Base-by-base conservation (phyloP, 1,284 basidiomycete genomes). In the Papiliotrema flavescens region DNA sequence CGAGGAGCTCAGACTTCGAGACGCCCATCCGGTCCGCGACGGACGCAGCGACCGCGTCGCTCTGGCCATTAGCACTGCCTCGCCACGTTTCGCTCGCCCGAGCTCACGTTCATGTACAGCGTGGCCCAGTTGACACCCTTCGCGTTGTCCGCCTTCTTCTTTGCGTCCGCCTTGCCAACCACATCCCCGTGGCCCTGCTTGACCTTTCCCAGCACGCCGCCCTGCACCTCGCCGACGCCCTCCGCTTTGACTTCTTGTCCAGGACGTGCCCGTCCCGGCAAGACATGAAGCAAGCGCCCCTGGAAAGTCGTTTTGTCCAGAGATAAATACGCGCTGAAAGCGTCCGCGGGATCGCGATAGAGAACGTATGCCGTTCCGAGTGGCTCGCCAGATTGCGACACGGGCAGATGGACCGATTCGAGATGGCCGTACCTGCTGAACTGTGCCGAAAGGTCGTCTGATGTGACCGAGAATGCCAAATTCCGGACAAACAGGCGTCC, bases 101-200 rank as follows among this genome's bases (percentile, higher is more conserved):
- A 1, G 86, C 89, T 76, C 78, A 93, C 92, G 80, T 96, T 98
- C 91, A 98, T 95, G 71, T 95, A 98, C 58, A 98, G 75, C 81
- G 91, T 89, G 44, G 86, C 87, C 95, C 95, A 98, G 75, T 95
- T 96, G 69, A 97, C 94, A 59, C 91, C 90, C 63, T 86, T 87
- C 35, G 86, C 85, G 6, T 88, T 86, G 24, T 78, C 80, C 15
- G 85, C 80, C 72, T 89, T 95, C 60, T 85, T 80, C 72, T 88
- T 86, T 41, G 83, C 76, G 41, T 77, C 73, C 3, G 76, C 82
- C 15, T 83, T 80, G 59, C 81, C 82, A 63, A 90, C 87, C 41
- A 85, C 84, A 71, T 88, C 89, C 43, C 88, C 69, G 1, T 80
- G 80, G 57, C 78, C 80, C 64, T 83, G 84, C 20, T 62, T 62